phyloP scores from a whole-genome alignment of 805 yeast genomes.

The Wickerhamiella slavikovae region DNA sequence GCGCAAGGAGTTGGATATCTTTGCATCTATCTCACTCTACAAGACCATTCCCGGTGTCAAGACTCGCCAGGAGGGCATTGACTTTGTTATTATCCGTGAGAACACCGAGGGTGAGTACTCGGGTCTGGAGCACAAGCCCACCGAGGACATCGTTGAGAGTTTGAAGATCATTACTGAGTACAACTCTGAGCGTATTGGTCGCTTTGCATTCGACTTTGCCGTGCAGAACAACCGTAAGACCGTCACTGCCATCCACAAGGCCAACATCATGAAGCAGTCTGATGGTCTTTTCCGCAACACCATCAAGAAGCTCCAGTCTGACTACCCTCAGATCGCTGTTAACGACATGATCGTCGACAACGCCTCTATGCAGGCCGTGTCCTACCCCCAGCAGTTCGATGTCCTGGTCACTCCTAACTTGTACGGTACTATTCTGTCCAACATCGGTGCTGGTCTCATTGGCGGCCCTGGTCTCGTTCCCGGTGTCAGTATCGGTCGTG shows the following conservation, averaged over 20 bases:
- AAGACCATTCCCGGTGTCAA: constrained; percentile 88
- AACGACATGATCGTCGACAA: constrained; percentile 94
- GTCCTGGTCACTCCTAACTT: constrained; percentile 94
- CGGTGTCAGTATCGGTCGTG: constrained; percentile 96
- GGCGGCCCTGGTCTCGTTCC: constrained; percentile 99
- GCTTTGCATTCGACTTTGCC: constrained; percentile 93
- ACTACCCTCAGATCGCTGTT: constrained; percentile 63
- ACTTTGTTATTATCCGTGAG: constrained; percentile 90
- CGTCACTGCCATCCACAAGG: constrained; percentile 96
- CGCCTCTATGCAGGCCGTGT: constrained; percentile 98
- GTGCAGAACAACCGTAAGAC: constrained; percentile 73
- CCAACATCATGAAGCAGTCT: constrained; percentile 96
- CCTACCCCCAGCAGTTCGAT: constrained; percentile 94
- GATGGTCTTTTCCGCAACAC: constrained; percentile 96
- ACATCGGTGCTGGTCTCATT: constrained; percentile 91
- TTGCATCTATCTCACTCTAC: constrained; percentile 85
- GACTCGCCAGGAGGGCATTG: constrained; percentile 73
- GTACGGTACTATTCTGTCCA: constrained; percentile 92
- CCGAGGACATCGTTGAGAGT: constrained; percentile 95
- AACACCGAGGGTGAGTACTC: constrained; percentile 99
- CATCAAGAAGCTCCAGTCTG: constrained; percentile 66
- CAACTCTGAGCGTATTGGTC: constrained; percentile 93
- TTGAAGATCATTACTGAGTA: constrained; percentile 82
- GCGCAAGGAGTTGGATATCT: constrained; percentile 89
- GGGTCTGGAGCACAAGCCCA: constrained; percentile 92